phyloP scores from a whole-genome alignment of 2,329 filamentous ascomycete genomes.

The Meredithiella fracta region DNA sequence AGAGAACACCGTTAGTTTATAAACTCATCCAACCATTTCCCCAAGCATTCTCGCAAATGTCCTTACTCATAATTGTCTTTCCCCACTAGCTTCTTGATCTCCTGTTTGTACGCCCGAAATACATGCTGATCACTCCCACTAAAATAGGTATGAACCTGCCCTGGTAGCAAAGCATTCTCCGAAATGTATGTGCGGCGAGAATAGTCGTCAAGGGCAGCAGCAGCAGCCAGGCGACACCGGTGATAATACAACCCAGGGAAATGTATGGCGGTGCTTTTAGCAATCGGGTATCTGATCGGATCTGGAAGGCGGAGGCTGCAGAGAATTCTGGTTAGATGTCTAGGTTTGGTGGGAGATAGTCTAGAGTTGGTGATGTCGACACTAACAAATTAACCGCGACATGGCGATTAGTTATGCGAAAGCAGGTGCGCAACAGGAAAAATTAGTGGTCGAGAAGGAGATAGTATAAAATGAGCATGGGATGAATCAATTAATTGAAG shows the following conservation, averaged over 20 bases:
- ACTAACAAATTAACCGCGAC: conserved; percentile 14
- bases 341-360: not conserved
- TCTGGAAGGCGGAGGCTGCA: conserved; percentile 43
- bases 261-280: conserved; percentile 76
- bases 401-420: not conserved
- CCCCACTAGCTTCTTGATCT: conserved; percentile 49
- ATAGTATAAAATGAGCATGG: not conserved
- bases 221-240: conserved; percentile 80
- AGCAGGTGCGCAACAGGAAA: not conserved
- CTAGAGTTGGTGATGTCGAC: not conserved
- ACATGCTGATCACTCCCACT: conserved; percentile 90
- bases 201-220: conserved; percentile 82
- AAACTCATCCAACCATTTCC: not conserved
- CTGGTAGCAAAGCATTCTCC: conserved; percentile 87
- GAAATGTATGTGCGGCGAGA: conserved; percentile 90
- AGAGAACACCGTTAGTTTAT: not conserved
- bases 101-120: conserved; percentile 75
- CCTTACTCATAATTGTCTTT: conserved; percentile 37
- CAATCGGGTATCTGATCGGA: conserved; percentile 67
- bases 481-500: not conserved
- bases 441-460: not conserved
- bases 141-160: conserved; percentile 96
- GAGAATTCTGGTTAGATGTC: no score
- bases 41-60: not conserved
- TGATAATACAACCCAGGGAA: conserved; percentile 65